Evolutionary conservation across 169 alveolate genomes (phyloP).

Genomic region (Cryptosporidium sp.): DNA sequence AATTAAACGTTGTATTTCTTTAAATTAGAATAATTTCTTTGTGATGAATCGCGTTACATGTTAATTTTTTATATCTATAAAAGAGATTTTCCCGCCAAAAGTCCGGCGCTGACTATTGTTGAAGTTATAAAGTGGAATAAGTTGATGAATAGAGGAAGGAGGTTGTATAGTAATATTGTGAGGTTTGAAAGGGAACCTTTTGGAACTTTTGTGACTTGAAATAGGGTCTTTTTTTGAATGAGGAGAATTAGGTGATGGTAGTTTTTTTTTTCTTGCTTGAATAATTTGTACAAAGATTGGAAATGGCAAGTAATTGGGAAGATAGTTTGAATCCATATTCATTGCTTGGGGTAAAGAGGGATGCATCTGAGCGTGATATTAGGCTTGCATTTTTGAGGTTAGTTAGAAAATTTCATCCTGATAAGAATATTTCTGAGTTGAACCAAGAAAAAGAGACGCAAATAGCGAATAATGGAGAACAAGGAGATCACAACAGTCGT

Average conservation of each 20-base stretch:
- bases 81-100: conserved; percentile 31
- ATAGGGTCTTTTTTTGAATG: neutral
- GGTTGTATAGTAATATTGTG: neutral
- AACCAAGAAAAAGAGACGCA: neutral
- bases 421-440: conserved; percentile 27
- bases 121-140: neutral
- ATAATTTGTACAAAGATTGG: neutral
- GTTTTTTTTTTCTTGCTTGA: neutral
- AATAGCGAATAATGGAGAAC: neutral
- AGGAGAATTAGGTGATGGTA: neutral
- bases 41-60: neutral
- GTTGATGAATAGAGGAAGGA: neutral
- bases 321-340: conserved; percentile 24
- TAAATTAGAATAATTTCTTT: neutral
- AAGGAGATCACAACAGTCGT: neutral
- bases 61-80: neutral
- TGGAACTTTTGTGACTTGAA: neutral
- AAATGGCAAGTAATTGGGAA: neutral
- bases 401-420: conserved; percentile 57
- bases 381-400: conserved; percentile 59
- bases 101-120: conserved; percentile 22
- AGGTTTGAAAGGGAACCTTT: neutral
- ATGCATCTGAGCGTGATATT: conserved; percentile 69
- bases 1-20: neutral
- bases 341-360: conserved; percentile 29